These are phyloP conservation scores for Penicillium odoratum DNA, from an alignment of 495 filamentous ascomycete genomes.

Conservation along the genomic window DNA sequence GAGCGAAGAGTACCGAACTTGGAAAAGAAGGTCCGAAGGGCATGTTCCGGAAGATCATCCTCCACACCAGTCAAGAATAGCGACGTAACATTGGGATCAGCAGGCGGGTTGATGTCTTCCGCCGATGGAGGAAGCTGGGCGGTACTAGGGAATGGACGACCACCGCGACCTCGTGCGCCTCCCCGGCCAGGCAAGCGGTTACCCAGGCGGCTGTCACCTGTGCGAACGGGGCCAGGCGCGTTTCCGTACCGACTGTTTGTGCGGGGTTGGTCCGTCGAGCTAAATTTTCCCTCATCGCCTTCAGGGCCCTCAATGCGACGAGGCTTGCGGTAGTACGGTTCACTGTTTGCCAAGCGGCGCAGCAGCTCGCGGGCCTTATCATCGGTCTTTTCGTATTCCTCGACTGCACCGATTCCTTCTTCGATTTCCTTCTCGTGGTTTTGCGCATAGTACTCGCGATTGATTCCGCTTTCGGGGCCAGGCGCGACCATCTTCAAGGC, in stretches of 20 bases:
- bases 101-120: slow-evolving; percentile 79
- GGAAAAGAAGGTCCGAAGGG: slow-evolving; percentile 85
- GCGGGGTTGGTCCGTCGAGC: slow-evolving; percentile 25
- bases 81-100: slow-evolving; percentile 81
- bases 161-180: slow-evolving; percentile 53
- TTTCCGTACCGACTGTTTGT: slow-evolving; percentile 48
- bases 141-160: slow-evolving; percentile 64
- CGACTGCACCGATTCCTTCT: slow-evolving; percentile 78
- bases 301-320: slow-evolving; percentile 62
- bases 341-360: slow-evolving; percentile 80
- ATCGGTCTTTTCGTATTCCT: slow-evolving; percentile 94
- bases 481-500: slow-evolving; percentile 95
- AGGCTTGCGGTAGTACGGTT: slow-evolving; percentile 89
- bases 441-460: slow-evolving; percentile 96
- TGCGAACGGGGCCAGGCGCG: slow-evolving; percentile 64
- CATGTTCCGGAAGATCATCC: slow-evolving; percentile 91
- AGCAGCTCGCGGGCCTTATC: slow-evolving; percentile 91
- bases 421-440: slow-evolving; percentile 94
- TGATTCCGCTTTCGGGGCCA: slow-evolving; percentile 85
- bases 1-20: slow-evolving; percentile 85
- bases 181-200: slow-evolving; percentile 41
- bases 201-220: slow-evolving; percentile 49
- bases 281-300: slow-evolving; percentile 27
- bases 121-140: slow-evolving; percentile 74
- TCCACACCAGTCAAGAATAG: slow-evolving; percentile 94